phyloP scores from a whole-genome alignment of 805 yeast genomes.

The Ogataea kodamae region DNA sequence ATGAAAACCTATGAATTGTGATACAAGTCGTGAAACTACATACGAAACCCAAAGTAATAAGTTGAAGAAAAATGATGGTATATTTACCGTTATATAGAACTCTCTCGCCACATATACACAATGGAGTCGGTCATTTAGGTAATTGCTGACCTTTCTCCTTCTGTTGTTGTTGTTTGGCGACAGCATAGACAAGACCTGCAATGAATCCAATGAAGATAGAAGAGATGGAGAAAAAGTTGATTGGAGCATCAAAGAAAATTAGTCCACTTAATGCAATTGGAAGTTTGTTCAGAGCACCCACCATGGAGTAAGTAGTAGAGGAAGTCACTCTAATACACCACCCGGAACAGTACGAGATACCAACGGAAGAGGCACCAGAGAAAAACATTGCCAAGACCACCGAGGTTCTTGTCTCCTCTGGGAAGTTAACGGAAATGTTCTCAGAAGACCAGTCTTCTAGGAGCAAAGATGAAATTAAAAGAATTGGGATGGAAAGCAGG shows the following conservation, averaged over 20 bases:
- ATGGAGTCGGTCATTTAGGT: constrained; percentile 31
- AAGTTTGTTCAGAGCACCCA: constrained; percentile 96
- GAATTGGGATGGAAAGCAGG: constrained; percentile 86
- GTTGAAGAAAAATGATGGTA: too few species aligned
- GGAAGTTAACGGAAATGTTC: constrained; percentile 77
- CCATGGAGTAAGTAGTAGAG: constrained; percentile 98
- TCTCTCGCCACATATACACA: too few species aligned
- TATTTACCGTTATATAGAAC: too few species aligned
- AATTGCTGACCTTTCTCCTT: constrained; percentile 37
- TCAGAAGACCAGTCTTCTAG: constrained; percentile 92
- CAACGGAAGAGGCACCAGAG: constrained; percentile 92
- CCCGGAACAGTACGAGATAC: constrained; percentile 97
- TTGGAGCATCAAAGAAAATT: constrained; percentile 91
- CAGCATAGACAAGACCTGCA: constrained; percentile 94
- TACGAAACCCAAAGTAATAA: too few species aligned
- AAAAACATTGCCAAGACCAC: constrained; percentile 79
- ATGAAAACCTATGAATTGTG: constrained; percentile 1
- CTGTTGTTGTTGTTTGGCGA: constrained; percentile 89
- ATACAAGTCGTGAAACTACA: too few species aligned
- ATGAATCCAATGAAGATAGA: constrained; percentile 91
- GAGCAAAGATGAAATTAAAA: constrained; percentile 67
- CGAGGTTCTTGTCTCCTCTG: constrained; percentile 61
- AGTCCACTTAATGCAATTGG: constrained; percentile 96
- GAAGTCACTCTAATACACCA: constrained; percentile 99
- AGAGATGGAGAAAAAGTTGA: constrained; percentile 82